These are phyloP conservation scores for Erucastrum elatum DNA, from an alignment of 345 rosid species.

Conservation along the genomic window DNA sequence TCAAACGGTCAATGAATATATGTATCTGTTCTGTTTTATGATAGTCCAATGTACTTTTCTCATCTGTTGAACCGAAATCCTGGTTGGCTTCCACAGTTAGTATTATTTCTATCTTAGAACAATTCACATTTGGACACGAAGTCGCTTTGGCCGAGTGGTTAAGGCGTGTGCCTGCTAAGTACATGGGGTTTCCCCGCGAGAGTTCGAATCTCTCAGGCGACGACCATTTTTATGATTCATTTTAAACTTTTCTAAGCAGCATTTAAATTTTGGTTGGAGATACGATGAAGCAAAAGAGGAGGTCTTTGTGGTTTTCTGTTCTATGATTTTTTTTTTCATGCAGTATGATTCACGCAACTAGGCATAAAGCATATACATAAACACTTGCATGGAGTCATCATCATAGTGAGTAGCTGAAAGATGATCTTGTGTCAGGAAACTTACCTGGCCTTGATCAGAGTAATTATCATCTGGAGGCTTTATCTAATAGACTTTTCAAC, in stretches of 20 bases:
- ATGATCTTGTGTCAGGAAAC: neutral
- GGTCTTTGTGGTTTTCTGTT: neutral
- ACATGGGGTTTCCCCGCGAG: conserved; percentile 75
- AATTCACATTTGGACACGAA: accelerated
- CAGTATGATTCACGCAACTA: neutral
- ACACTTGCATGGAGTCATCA: neutral
- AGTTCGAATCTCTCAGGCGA: conserved; percentile 84
- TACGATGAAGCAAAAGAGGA: neutral
- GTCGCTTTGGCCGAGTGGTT: conserved; percentile 67
- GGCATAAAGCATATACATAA: neutral
- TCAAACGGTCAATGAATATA: neutral
- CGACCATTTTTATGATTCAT: conserved; percentile 7
- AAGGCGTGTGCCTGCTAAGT: conserved; percentile 74
- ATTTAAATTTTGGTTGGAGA: neutral
- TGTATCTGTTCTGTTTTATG: neutral
- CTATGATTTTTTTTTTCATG: neutral
- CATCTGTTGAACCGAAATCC: neutral
- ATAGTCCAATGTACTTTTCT: neutral
- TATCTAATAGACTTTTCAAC: neutral
- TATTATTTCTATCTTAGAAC: neutral
- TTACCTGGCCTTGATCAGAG: neutral
- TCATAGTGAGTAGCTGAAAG: neutral
- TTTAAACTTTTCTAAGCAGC: neutral
- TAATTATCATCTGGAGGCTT: neutral
- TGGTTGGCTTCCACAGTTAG: neutral